Evolutionary conservation across 208 protist genomes (phyloP), one percentile per base, ranked within the genome.

Genomic region (Trypanosoma avium): DNA sequence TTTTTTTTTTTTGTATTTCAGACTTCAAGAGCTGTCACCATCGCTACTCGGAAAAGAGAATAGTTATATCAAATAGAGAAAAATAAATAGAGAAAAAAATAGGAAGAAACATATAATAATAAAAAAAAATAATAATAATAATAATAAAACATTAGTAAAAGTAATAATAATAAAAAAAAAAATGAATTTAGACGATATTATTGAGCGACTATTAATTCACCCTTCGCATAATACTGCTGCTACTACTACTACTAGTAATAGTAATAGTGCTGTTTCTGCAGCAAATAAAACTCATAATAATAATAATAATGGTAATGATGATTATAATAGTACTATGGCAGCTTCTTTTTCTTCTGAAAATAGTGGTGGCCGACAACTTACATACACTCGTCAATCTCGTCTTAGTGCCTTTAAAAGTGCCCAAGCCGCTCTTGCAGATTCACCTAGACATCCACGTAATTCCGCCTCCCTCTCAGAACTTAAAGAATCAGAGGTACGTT

Each of bases 401-500:
- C 57, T 79, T 22, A 42, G 65, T 61, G 73, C 73, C 32, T 77
- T 82, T 30, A 64, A 82, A 67, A 59, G 48, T 21, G 42, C 63
- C 17, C 57, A 54, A 15, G 32, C 53, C n/a, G n/a, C n/a, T n/a
- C n/a, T n/a, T 24, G 47, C 35, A 9, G 48, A 59, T 36, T 30
- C 45, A 4, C 10, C 2, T 9, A 36, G 13, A 15, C 1, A 21
- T 4, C 2, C 27, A 6, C n/a, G 10, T 45, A 42, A 6, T 8
- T 19, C 7, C 4, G 30, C 17, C 0, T 7, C n/a, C 0, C 15
- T 46, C 26, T 50, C 43, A 40, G 70, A 83, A 38, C 29, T 97
- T 30, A 86, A 73, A 21, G 83, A 94, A 71, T 73, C 67, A 15
- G 92, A 97, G 69, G 77, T 95, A 10, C 47, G 76, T 19, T 75